phyloP scores from a whole-genome alignment of 2,329 filamentous ascomycete species.

The Exophiala xenobiotica region DNA sequence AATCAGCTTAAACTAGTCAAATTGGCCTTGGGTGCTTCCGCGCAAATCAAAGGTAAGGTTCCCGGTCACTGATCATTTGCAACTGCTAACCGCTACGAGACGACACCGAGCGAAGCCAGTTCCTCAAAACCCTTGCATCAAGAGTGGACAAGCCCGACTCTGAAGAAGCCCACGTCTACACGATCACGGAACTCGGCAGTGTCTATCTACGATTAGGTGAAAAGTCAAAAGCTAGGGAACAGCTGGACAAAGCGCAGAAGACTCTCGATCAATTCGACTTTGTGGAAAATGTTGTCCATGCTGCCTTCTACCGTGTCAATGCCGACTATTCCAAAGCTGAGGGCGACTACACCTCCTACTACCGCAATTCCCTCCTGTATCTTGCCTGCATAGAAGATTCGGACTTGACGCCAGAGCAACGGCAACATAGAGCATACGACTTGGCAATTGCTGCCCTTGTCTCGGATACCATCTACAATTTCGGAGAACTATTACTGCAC shows the following conservation, averaged over 20 bases:
- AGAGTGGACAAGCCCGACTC: conserved; percentile 90
- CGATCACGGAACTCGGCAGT: conserved; percentile 82
- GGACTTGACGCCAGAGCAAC: conserved; percentile 70
- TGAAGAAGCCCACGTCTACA: conserved; percentile 94
- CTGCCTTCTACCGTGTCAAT: conserved; percentile 92
- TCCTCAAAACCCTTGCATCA: conserved; percentile 77
- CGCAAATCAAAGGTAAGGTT: conserved; percentile 72
- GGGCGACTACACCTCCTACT: conserved; percentile 92
- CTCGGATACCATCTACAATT: conserved; percentile 97
- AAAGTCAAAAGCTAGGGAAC: conserved; percentile 77
- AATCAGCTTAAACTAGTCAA: conserved; percentile 97
- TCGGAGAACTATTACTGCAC: conserved; percentile 96
- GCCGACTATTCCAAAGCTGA: conserved; percentile 92
- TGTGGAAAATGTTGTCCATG: conserved; percentile 92
- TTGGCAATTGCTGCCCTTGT: conserved; percentile 89
- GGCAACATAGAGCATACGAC: conserved; percentile 82
- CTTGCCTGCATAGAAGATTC: conserved; percentile 90
- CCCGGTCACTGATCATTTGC: neutral
- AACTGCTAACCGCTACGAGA: conserved; percentile 54
- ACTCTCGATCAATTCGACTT: conserved; percentile 91
- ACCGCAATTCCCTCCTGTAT: conserved; percentile 95
- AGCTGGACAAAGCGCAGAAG: conserved; percentile 81
- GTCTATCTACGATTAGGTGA: conserved; percentile 80
- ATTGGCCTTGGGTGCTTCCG: conserved; percentile 80
- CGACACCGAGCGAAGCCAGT: conserved; percentile 78